These are phyloP conservation scores for Fusarium luffae DNA, from an alignment of 2,329 filamentous ascomycete genomes.

Conservation along the genomic window DNA sequence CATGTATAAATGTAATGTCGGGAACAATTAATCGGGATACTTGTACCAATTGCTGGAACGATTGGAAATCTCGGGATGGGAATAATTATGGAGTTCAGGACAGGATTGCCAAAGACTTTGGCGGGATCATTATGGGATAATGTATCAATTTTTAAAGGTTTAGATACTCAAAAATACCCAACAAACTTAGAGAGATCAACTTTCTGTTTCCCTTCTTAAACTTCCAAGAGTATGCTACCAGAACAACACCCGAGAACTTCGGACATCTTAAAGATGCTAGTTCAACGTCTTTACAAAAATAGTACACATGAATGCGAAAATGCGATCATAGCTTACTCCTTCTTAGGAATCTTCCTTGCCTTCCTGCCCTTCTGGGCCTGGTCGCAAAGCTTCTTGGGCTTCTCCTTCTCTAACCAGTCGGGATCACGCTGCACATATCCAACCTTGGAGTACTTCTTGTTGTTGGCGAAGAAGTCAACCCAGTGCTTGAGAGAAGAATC, in stretches of 20 bases:
- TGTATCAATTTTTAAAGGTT: slow-evolving; percentile 21
- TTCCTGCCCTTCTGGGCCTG: slow-evolving; percentile 69
- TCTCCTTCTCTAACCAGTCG: slow-evolving; percentile 70
- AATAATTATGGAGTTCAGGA: slow-evolving; percentile 23
- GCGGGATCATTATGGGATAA: slow-evolving; percentile 5
- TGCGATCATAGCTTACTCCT: neutral
- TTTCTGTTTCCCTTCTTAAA: neutral
- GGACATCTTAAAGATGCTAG: neutral
- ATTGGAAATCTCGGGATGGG: slow-evolving; percentile 36
- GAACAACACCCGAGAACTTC: neutral
- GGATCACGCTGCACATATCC: slow-evolving; percentile 75
- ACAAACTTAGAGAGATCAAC: slow-evolving; percentile 24
- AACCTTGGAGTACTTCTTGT: slow-evolving; percentile 83
- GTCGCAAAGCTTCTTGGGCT: slow-evolving; percentile 74
- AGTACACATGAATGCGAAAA: neutral
- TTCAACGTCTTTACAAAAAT: neutral
- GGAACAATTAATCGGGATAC: slow-evolving; percentile 38
- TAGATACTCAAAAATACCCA: slow-evolving; percentile 25
- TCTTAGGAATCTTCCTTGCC: slow-evolving; percentile 57
- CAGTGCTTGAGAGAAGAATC: slow-evolving; percentile 79
- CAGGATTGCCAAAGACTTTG: neutral
- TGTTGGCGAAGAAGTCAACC: slow-evolving; percentile 83
- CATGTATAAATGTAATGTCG: slow-evolving; percentile 28
- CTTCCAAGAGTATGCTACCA: too few relatives aligned
- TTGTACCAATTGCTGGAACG: slow-evolving; percentile 38